Conservation (phyloP, 2,329 filamentous ascomycete genomes). For the Rutstroemia sydowiana region DNA sequence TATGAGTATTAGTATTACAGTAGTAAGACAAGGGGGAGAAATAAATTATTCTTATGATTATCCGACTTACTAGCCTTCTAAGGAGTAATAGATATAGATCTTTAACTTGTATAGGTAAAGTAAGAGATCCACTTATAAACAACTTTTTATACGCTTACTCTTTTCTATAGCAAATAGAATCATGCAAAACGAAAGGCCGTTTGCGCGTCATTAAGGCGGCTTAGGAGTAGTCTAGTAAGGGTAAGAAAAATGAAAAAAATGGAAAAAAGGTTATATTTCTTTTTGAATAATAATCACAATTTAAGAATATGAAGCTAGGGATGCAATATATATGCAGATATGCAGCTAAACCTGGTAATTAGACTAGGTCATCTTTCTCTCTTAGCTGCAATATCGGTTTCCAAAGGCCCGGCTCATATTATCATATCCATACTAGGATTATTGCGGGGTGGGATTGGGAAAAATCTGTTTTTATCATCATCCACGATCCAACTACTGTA, state of each 20-base stretch:
- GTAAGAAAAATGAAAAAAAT: not conserved
- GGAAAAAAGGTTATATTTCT: not conserved
- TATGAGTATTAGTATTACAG: not conserved
- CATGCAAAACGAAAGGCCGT: not conserved
- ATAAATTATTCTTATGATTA: no score
- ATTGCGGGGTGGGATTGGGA: slow-evolving; percentile 11
- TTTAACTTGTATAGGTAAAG: not conserved
- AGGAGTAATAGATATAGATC: no score
- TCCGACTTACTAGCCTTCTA: no score
- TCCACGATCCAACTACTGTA: no score
- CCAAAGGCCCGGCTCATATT: slow-evolving; percentile 10
- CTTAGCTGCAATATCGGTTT: not conserved
- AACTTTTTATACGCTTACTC: not conserved
- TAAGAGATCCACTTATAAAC: not conserved
- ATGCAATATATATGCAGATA: no score
- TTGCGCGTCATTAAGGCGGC: slow-evolving; percentile 4
- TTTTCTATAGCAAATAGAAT: not conserved
- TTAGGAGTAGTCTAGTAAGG: slow-evolving; percentile 1
- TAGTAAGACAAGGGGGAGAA: not conserved
- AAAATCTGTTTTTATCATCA: no score
- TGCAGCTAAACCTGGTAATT: no score
- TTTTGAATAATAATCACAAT: no score
- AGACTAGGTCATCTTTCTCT: not conserved
- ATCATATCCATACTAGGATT: slow-evolving; percentile 5
- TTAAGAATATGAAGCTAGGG: no score